Base-by-base conservation (phyloP, 2,329 filamentous ascomycete genomes). In the Diaporthe nobilis region DNA sequence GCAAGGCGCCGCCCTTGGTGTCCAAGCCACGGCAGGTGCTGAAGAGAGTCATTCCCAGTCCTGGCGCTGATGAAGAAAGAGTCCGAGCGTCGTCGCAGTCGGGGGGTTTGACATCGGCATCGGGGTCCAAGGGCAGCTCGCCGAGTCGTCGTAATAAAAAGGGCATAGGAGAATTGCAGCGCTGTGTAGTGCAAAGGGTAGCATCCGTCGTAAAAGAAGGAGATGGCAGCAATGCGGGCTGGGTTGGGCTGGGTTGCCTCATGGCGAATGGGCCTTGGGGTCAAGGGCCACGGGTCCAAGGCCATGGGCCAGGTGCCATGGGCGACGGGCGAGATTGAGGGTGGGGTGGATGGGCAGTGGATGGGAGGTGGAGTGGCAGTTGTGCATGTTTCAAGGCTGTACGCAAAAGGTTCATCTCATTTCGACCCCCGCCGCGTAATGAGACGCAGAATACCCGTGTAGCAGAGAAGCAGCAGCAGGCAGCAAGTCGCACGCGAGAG, bases 361-460 rank as follows among this genome's bases (percentile, higher is more conserved):
- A 65, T 25, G 22, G 28, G 28, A 20, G 65, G 65, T 55, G 65
- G 65, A 70, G 15, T 28, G 47, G 65, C 65, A 55, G 47, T 70
- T 39, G 65, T 70, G 49, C 65, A 70, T 70, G 65, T 70, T 70
- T 70, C 65, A 70, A 53, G 34, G 47, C 47, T 20, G 49, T 28
- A 70, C 34, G 65, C 65, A 70, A 70, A 68, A 70, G 47, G 65
- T 70, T 70, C 65, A 31, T 70, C 65, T 70, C 65, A 70, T 70
- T 70, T 70, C 65, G n/a, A 70, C 49, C 65, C 65, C 65, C 65
- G 65, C 65, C 65, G 65, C 65, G 65, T 70, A 70, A 70, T 70
- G 65, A 70, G 65, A 70, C 49, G 65, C 65, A 70, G 65, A 42
- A 70, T 55, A 55, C 49, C 65, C 65, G 47, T 70, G 65, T 55